Conservation (phyloP, 495 filamentous ascomycete genomes). For the Daldinia caldariorum region DNA sequence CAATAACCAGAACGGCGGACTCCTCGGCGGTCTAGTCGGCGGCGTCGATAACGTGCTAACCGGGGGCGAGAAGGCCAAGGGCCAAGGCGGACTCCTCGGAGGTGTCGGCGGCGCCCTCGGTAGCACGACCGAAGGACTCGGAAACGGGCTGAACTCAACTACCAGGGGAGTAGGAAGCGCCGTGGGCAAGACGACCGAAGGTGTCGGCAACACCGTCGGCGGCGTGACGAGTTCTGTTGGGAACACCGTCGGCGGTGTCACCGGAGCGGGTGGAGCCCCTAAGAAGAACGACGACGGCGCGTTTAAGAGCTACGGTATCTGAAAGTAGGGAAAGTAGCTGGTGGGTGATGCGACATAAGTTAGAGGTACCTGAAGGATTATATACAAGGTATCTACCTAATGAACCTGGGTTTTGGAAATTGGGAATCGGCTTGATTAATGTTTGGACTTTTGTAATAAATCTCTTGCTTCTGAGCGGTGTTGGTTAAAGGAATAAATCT, state of each 20-base stretch:
- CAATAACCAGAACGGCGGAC: slow-evolving; percentile 49
- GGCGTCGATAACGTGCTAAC: slow-evolving; percentile 55
- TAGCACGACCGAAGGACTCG: slow-evolving; percentile 51
- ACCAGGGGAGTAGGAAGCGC: slow-evolving; percentile 49
- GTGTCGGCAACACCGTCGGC: slow-evolving; percentile 45
- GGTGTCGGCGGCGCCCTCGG: slow-evolving; percentile 44
- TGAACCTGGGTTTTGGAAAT: not conserved
- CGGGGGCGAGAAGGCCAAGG: slow-evolving; percentile 53
- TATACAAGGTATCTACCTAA: not conserved
- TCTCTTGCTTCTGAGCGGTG: too few relatives aligned
- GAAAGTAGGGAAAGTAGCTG: not conserved
- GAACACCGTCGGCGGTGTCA: slow-evolving; percentile 38
- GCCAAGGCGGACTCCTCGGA: slow-evolving; percentile 55
- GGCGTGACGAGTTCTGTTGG: slow-evolving; percentile 42
- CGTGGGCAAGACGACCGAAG: slow-evolving; percentile 52
- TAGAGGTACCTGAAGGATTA: too few relatives aligned
- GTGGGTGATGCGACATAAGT: not conserved
- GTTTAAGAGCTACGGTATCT: slow-evolving; percentile 49
- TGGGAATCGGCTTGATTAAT: not conserved
- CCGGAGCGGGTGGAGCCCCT: slow-evolving; percentile 34
- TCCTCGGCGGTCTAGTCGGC: slow-evolving; percentile 54
- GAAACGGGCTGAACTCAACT: slow-evolving; percentile 50
- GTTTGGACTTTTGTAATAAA: not conserved
- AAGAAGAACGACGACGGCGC: slow-evolving; percentile 26
- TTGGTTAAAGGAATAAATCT: too few relatives aligned